Evolutionary conservation across 805 yeast species (phyloP), one percentile per base, ranked within the genome.

Genomic region (Candida broadrunensis): DNA sequence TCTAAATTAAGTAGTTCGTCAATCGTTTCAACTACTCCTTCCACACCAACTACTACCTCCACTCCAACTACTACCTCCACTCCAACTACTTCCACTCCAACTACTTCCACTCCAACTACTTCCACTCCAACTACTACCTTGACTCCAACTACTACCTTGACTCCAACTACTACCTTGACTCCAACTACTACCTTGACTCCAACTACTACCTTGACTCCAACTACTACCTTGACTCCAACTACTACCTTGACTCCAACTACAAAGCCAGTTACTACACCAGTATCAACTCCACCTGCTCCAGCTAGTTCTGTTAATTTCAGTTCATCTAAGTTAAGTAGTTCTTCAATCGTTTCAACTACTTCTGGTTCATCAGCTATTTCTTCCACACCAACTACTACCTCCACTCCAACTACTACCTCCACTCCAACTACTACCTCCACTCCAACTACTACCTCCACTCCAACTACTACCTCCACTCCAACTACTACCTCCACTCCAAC

Each of bases 181-280:
- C 33, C 59, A 60, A 54, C 54, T 45, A 8, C 29, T 5, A 13
- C 32, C n/a, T 19, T 33, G 11, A 18, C 33, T 15, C 17, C 38
- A n/a, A 15, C 23, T 16, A n/a, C 38, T 36, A 17, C 34, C 12
- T 5, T 7, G 11, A 26, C 30, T 27, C 19, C 20, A 41, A 8
- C 45, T 18, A 34, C 48, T 33, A 24, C 26, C 30, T 37, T 53
- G 20, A 47, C 51, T 52, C 31, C 58, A 59, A 54, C 54, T 45
- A 8, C 29, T 11, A 5, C 32, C 8, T 18, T 33, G 11, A 18
- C 33, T 7, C 7, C 38, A 7, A n/a, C 15, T 26, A 15, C 14
- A 14, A n/a, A 6, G 6, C 38, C 23, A 17, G 14, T 18, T 18
- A 17, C 34, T 14, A 8, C 34, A 8, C 19, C 29, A 26, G 38